phyloP scores from a whole-genome alignment of 1,284 basidiomycete species.

The Heimioporus punctisporus region DNA sequence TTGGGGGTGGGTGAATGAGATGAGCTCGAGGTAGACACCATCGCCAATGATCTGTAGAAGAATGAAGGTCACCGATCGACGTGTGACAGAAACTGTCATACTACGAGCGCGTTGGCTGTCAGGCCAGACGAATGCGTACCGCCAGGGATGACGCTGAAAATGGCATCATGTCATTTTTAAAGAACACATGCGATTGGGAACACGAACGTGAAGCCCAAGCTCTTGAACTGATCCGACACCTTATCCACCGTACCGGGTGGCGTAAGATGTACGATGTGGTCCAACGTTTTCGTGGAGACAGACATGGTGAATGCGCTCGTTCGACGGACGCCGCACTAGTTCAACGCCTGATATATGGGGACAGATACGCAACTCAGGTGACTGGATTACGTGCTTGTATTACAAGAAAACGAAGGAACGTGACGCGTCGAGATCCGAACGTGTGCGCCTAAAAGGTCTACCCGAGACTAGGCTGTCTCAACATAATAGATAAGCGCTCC shows the following conservation, averaged over 20 bases:
- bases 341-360: no score
- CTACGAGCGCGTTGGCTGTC: constrained; percentile 66
- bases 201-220: constrained; percentile 65
- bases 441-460: neutral
- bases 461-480: no score
- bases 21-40: constrained; percentile 67
- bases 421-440: no score
- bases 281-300: constrained; percentile 50
- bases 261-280: constrained; percentile 72
- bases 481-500: neutral
- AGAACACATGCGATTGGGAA: no score
- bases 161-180: neutral
- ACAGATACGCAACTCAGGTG: neutral
- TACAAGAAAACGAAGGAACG: no score
- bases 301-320: neutral
- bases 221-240: constrained; percentile 52
- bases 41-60: constrained; percentile 52
- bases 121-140: constrained; percentile 65
- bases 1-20: constrained; percentile 58
- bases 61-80: neutral
- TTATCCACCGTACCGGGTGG: constrained; percentile 58
- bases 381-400: neutral
- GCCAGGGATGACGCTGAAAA: constrained; percentile 56
- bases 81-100: constrained; percentile 35
- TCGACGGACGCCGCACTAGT: no score